Conservation (phyloP, 495 filamentous ascomycete species). For the Trichoderma virens region DNA sequence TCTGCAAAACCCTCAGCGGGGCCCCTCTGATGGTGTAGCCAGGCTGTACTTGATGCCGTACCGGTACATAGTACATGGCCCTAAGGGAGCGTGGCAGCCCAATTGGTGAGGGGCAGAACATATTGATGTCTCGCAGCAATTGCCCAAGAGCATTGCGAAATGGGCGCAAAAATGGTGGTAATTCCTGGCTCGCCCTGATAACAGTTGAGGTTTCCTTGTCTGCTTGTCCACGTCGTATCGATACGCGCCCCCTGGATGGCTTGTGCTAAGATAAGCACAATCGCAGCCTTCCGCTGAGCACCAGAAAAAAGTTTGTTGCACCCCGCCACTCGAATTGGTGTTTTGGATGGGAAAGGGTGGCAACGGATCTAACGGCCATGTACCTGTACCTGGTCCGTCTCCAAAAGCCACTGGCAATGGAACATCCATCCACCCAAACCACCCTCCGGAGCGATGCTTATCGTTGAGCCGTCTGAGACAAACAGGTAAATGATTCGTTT, state of each 20-base stretch:
- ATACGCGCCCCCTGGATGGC: not conserved
- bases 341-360: not conserved
- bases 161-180: not conserved
- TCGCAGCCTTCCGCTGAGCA: not conserved
- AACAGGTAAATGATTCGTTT: not conserved
- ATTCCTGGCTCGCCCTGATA: not conserved
- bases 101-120: not conserved
- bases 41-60: not conserved
- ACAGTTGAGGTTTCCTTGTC: not conserved
- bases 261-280: constrained; percentile 1
- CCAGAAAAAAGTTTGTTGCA: constrained; percentile 4
- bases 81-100: not conserved
- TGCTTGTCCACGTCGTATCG: not conserved
- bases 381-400: not conserved
- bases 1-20: not conserved
- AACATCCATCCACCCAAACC: not conserved
- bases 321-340: not conserved
- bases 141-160: not conserved
- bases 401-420: not conserved
- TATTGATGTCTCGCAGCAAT: not conserved
- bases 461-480: not conserved
- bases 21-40: not conserved
- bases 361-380: not conserved
- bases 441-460: not conserved
- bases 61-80: not conserved